Evolutionary conservation across 441 rosid species (phyloP).

Genomic region (Monsonia emarginata): DNA sequence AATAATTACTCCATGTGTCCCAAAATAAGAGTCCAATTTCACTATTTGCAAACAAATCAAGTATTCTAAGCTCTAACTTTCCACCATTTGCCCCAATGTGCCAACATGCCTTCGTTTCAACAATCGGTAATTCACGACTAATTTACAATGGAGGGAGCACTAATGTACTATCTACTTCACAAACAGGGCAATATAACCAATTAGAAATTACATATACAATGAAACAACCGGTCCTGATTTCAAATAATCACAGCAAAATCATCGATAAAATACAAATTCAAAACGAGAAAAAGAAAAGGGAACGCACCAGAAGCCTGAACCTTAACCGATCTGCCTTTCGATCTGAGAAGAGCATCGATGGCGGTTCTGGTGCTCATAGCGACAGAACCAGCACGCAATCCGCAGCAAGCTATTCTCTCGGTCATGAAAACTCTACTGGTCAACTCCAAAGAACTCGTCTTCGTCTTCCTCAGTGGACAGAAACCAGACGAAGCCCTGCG

Average conservation of each 20-base stretch:
- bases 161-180: too few species aligned
- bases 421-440: conserved; percentile 21
- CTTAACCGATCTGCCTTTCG: conserved; percentile 55
- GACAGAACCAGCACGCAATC: conserved; percentile 24
- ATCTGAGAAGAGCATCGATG: conserved; percentile 25
- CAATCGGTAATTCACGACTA: too few species aligned
- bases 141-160: too few species aligned
- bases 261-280: neutral
- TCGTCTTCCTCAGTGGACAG: conserved; percentile 15
- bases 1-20: too few species aligned
- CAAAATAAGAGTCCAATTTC: too few species aligned
- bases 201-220: too few species aligned
- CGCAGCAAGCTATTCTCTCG: conserved; percentile 21
- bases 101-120: too few species aligned
- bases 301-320: conserved; percentile 61
- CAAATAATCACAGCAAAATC: neutral
- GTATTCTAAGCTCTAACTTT: too few species aligned
- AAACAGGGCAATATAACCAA: too few species aligned
- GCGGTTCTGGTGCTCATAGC: conserved; percentile 42
- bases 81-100: too few species aligned
- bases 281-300: neutral
- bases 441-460: conserved; percentile 11
- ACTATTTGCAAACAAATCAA: too few species aligned
- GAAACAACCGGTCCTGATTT: neutral
- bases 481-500: conserved; percentile 21